A percentile compares a stretch with the other conserved stretches of the same genome.
These are phyloP conservation scores for Didymella keratinophila DNA, from an alignment of 2,329 filamentous ascomycete genomes.

Conservation along the genomic window DNA sequence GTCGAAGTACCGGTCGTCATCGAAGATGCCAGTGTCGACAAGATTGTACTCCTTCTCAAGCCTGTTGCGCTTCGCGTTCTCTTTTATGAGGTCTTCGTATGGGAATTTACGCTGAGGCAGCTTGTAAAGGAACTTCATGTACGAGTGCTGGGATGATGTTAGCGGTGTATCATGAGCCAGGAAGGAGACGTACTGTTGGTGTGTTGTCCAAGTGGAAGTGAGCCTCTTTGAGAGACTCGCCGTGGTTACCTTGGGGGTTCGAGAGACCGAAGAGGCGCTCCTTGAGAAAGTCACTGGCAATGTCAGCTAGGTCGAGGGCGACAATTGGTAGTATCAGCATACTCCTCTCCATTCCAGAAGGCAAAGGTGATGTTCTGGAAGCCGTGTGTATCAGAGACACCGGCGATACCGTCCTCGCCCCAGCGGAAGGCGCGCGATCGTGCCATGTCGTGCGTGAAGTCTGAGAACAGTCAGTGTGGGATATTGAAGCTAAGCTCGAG, in stretches of 20 bases:
- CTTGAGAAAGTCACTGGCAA: slow-evolving; percentile 82
- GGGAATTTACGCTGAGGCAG: slow-evolving; percentile 92
- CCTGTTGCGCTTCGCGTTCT: slow-evolving; percentile 80
- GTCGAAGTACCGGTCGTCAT: slow-evolving; percentile 93
- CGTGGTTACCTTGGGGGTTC: slow-evolving; percentile 96
- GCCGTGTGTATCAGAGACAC: slow-evolving; percentile 92
- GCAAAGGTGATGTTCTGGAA: slow-evolving; percentile 92
- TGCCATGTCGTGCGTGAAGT: slow-evolving; percentile 93
- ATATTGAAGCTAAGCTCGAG: neutral
- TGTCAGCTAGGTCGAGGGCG: slow-evolving; percentile 51
- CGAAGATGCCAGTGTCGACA: slow-evolving; percentile 85
- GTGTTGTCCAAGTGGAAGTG: slow-evolving; percentile 98
- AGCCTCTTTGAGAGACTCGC: slow-evolving; percentile 94
- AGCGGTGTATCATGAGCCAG: slow-evolving; percentile 46
- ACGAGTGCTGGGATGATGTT: slow-evolving; percentile 74
- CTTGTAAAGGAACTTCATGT: slow-evolving; percentile 99
- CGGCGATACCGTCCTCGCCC: slow-evolving; percentile 97
- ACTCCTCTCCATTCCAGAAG: slow-evolving; percentile 99
- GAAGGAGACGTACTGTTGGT: slow-evolving; percentile 65
- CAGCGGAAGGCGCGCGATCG: slow-evolving; percentile 88
- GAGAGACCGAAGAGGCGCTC: slow-evolving; percentile 94
- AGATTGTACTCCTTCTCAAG: slow-evolving; percentile 90
- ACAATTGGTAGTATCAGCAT: slow-evolving; percentile 40
- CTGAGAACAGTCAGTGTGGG: slow-evolving; percentile 57
- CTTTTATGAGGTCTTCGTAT: slow-evolving; percentile 84